These are phyloP conservation scores for Elymus sibiricus DNA, from an alignment of 176 grass and related monocot species.

Conservation along the genomic window DNA sequence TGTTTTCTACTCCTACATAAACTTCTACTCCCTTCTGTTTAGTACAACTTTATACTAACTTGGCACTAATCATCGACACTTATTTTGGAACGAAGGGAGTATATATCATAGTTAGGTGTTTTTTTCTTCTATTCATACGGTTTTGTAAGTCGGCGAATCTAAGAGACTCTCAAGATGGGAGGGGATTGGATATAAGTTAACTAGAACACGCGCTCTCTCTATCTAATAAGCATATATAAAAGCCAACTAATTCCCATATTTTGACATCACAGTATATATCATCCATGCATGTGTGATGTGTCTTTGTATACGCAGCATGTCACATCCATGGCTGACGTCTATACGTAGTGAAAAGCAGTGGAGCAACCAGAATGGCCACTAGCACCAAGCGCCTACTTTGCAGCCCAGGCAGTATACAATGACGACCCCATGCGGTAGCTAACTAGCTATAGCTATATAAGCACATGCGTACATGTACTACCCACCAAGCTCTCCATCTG, in stretches of 20 bases:
- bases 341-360: constrained; percentile 21
- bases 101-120: too few relatives aligned
- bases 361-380: constrained; percentile 44
- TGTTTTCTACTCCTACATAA: too few relatives aligned
- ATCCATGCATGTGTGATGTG: not conserved
- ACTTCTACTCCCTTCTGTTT: too few relatives aligned
- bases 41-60: too few relatives aligned
- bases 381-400: constrained; percentile 26
- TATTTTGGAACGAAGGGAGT: too few relatives aligned
- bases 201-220: not conserved
- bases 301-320: not conserved
- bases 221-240: not conserved
- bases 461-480: not conserved
- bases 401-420: not conserved
- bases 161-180: not conserved
- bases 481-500: not conserved
- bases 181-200: not conserved
- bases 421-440: not conserved
- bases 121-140: not conserved
- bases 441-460: constrained; percentile 7
- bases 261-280: not conserved
- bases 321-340: constrained; percentile 7
- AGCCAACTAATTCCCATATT: not conserved
- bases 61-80: too few relatives aligned
- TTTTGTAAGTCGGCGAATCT: not conserved